Base-by-base conservation (phyloP, 1,139 yeast genomes). In the Hyphopichia wangnamkhiaoensis region DNA sequence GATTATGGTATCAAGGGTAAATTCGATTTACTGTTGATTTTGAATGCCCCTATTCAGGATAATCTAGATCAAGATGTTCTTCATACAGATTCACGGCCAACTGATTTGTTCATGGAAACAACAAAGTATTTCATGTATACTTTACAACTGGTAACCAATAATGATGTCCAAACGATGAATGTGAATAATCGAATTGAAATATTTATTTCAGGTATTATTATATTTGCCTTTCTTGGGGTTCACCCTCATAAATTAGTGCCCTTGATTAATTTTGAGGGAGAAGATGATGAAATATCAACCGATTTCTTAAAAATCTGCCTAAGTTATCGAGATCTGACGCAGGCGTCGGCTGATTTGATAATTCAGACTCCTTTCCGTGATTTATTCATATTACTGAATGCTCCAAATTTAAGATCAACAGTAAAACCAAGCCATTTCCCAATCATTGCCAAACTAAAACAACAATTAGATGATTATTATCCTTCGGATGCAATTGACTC, bases 171-270 rank as follows among this genome's bases (percentile, higher is more conserved):
- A 9, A 5, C 13, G 10, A 21, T 21, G 24, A 21, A 21, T 21
- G n/a, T n/a, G 10, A 21, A 16, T 16, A 15, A 28, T 5, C 8
- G 20, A 4, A 10, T 56, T 14, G 65, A 60, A 38, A 27, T 62
- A 14, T 37, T 50, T 1, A 43, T 56, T 6, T 56, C 65, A 2
- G 52, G 58, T 7, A 47, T 60, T 13, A 36, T 65, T 5, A 46
- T 62, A 20, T 62, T 53, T 43, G 49, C 64, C 2, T 65, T 54
- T 37, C 42, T 67, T 13, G 63, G 64, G 3, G 42, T 66, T 3
- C 69, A 65, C 42, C 68, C 71, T 2, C 58, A 56, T 41, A 49
- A 47, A 31, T 39, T 63, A n/a, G 42, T 59, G 12, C 68, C 70
- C 2, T 44, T 67, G 21, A 49, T 68, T 1, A 46, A 49, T 14